Conservation (phyloP, 2,329 filamentous ascomycete species). For the Metarhizium rileyi region DNA sequence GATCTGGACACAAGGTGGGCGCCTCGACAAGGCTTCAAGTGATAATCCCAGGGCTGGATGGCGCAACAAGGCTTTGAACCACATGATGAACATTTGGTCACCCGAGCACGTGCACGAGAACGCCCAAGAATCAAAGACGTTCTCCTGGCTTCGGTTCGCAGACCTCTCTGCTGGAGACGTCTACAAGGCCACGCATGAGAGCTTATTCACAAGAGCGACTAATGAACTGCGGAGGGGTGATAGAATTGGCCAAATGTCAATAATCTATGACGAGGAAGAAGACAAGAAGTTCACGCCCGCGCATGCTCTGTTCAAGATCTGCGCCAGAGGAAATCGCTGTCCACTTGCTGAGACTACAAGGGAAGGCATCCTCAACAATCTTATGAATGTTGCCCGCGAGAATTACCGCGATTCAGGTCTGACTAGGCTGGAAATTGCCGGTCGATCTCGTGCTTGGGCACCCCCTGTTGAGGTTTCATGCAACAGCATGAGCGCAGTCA, state of each 20-base stretch:
- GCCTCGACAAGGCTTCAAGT: constrained; percentile 62
- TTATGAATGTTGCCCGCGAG: constrained; percentile 69
- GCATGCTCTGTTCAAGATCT: constrained; percentile 75
- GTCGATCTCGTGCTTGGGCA: constrained; percentile 67
- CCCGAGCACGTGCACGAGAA: constrained; percentile 66
- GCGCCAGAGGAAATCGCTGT: constrained; percentile 55
- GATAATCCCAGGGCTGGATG: constrained; percentile 73
- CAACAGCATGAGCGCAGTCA: constrained; percentile 52
- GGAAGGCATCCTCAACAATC: constrained; percentile 61
- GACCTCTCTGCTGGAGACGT: constrained; percentile 67
- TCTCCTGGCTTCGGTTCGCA: constrained; percentile 85
- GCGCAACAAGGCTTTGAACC: constrained; percentile 62
- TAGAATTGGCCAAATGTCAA: constrained; percentile 55
- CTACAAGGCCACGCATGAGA: constrained; percentile 56
- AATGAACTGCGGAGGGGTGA: constrained; percentile 45
- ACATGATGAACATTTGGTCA: constrained; percentile 86
- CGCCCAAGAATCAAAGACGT: constrained; percentile 51
- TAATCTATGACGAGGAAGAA: constrained; percentile 59
- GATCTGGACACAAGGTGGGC: constrained; percentile 71
- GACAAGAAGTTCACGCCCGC: constrained; percentile 55
- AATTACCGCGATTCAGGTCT: constrained; percentile 63
- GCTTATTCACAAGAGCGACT: constrained; percentile 65
- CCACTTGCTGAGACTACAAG: constrained; percentile 59
- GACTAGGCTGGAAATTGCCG: constrained; percentile 70
- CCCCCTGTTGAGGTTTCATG: constrained; percentile 78